Conservation (phyloP, 805 yeast species). For the Saccharomyces paradoxus region DNA sequence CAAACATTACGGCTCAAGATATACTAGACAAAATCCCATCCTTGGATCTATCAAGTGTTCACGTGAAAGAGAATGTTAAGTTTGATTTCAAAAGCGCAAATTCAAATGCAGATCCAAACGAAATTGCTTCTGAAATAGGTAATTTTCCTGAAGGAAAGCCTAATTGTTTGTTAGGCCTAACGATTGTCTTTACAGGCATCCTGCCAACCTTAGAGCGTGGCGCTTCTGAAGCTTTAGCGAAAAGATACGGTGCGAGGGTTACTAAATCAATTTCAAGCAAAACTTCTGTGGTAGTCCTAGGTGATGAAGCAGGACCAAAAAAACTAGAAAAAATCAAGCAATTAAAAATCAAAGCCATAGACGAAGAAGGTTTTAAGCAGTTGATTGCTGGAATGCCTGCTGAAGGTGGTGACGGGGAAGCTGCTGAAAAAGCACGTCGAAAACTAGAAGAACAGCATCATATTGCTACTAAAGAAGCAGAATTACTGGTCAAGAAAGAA, state of each 20-base stretch:
- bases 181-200: constrained; percentile 89
- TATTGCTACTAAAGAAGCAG: constrained; percentile 44
- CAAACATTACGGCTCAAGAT: constrained; percentile 17
- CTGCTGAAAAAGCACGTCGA: constrained; percentile 62
- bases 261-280: constrained; percentile 78
- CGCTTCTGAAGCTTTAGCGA: constrained; percentile 66
- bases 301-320: constrained; percentile 95
- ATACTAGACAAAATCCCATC: constrained; percentile 58
- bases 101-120: constrained; percentile 25
- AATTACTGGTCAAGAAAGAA: constrained; percentile 39
- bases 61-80: constrained; percentile 45
- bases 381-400: constrained; percentile 75
- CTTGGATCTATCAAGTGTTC: constrained; percentile 50
- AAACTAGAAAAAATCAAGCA: constrained; percentile 75
- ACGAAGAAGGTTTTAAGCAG: constrained; percentile 77
- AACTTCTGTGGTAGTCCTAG: constrained; percentile 83
- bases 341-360: constrained; percentile 68
- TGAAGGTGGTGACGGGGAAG: constrained; percentile 81
- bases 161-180: constrained; percentile 79
- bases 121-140: constrained; percentile 10
- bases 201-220: constrained; percentile 73
- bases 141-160: constrained; percentile 77
- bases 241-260: constrained; percentile 84
- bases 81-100: constrained; percentile 46
- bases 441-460: constrained; percentile 65